These are phyloP conservation scores for Cavenderia fasciculata DNA, from an alignment of 78 protist genomes.

Conservation along the genomic window DNA sequence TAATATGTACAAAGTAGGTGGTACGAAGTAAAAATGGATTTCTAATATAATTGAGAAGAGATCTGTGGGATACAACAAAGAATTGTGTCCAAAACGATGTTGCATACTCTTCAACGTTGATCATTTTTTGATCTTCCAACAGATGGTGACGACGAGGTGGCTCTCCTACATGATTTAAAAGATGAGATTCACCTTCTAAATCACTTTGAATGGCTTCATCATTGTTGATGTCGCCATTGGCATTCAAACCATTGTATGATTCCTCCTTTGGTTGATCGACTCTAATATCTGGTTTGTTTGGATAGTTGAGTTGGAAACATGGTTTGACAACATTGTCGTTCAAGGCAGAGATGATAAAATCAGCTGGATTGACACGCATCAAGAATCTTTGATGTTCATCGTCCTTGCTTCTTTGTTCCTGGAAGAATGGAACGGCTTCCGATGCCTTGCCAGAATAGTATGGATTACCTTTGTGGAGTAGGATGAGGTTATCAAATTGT, in stretches of 20 bases:
- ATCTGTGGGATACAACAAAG: slow-evolving; percentile 71
- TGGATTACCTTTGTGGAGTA: slow-evolving; percentile 79
- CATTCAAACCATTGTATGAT: no score
- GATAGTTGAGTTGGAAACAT: neutral
- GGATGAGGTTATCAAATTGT: slow-evolving; percentile 79
- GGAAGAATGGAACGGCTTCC: slow-evolving; percentile 47
- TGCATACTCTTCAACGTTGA: slow-evolving; percentile 60
- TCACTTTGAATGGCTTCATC: neutral
- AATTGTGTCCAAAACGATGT: slow-evolving; percentile 80
- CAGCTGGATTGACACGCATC: slow-evolving; percentile 82
- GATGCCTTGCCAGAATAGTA: slow-evolving; percentile 46
- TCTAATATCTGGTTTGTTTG: no score
- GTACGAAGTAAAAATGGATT: slow-evolving; percentile 82
- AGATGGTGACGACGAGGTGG: no score
- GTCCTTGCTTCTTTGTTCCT: neutral
- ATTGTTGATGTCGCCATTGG: no score
- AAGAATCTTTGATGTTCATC: slow-evolving; percentile 14
- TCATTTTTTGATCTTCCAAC: no score
- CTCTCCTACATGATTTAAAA: no score
- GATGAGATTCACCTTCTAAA: neutral
- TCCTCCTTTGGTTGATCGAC: no score
- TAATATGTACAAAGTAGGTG: slow-evolving; percentile 36
- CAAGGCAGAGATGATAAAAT: slow-evolving; percentile 67
- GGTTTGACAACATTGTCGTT: slow-evolving; percentile 23
- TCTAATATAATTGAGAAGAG: slow-evolving; percentile 72